These are phyloP conservation scores for Fusarium sp. DNA, from an alignment of 2,329 filamentous ascomycete genomes.

Conservation along the genomic window DNA sequence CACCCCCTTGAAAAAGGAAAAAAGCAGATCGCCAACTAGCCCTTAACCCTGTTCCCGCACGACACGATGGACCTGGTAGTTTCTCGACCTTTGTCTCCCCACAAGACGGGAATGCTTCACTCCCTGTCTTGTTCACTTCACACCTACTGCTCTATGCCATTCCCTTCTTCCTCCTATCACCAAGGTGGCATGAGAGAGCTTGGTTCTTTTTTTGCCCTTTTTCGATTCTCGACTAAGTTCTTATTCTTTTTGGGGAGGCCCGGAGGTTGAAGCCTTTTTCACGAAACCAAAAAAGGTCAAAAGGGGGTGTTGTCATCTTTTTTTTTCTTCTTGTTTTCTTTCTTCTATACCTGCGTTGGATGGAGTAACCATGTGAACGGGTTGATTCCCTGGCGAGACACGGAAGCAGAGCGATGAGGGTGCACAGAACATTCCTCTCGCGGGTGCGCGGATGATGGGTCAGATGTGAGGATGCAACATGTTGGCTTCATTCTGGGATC, in stretches of 20 bases:
- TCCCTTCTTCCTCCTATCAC: conserved; percentile 22
- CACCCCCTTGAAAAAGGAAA: conserved; percentile 25
- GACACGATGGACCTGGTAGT: conserved; percentile 39
- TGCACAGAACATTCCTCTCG: conserved; percentile 24
- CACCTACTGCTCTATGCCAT: conserved; percentile 17
- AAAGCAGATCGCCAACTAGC: conserved; percentile 28
- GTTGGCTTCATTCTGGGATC: conserved; percentile 38
- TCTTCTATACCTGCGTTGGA: conserved; percentile 46
- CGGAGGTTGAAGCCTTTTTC: conserved; percentile 27
- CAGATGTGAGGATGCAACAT: conserved; percentile 41
- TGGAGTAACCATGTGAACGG: conserved; percentile 38
- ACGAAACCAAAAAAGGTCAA: conserved; percentile 34
- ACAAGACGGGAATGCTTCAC: neutral
- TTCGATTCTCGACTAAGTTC: conserved; percentile 27
- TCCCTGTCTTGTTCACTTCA: conserved; percentile 21
- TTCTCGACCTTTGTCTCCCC: conserved; percentile 14
- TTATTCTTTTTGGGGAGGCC: conserved; percentile 16
- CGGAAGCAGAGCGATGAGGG: conserved; percentile 12
- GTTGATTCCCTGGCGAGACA: conserved; percentile 31
- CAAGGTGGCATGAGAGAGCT: conserved; percentile 21
- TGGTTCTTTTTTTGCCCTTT: conserved; percentile 30
- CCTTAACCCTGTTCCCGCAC: conserved; percentile 29
- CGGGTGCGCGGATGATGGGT: conserved; percentile 34
- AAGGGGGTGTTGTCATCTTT: conserved; percentile 21
- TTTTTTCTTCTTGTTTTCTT: conserved; percentile 25